Evolutionary conservation across 108 stramenopile species (phyloP).

Genomic region (Pseudonitzschia multiseries): DNA sequence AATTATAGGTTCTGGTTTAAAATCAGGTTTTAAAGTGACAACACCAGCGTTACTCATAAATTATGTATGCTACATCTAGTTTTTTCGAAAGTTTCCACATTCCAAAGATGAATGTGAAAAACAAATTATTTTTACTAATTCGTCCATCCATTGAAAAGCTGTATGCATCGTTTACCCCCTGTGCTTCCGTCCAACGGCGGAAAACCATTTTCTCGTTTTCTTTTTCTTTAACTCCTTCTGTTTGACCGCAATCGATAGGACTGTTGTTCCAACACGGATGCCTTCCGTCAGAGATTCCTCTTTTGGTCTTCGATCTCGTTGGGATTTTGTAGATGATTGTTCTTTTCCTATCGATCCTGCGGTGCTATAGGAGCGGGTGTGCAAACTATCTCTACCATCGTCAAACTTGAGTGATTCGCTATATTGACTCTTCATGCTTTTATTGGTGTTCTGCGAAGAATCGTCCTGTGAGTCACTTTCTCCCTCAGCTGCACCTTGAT

Average conservation of each 20-base stretch:
- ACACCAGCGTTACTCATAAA: not conserved
- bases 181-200: not conserved
- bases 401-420: conserved; percentile 2
- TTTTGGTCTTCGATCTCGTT: not conserved
- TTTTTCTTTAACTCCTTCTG: not conserved
- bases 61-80: not conserved
- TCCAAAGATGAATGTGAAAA: not conserved
- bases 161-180: not conserved
- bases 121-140: not conserved
- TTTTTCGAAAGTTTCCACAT: not conserved
- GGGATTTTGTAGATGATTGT: not conserved
- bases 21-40: not conserved
- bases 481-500: no score
- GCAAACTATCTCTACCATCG: not conserved
- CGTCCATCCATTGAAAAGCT: not conserved
- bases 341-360: not conserved
- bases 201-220: not conserved
- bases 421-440: not conserved
- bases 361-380: not conserved
- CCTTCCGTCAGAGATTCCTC: not conserved
- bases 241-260: not conserved
- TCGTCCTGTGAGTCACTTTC: no score
- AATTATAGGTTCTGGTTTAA: not conserved
- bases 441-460: no score
- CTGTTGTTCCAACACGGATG: not conserved